Evolutionary conservation across 164 flowering plant species (phyloP).

Genomic region (Pachysandra terminalis): DNA sequence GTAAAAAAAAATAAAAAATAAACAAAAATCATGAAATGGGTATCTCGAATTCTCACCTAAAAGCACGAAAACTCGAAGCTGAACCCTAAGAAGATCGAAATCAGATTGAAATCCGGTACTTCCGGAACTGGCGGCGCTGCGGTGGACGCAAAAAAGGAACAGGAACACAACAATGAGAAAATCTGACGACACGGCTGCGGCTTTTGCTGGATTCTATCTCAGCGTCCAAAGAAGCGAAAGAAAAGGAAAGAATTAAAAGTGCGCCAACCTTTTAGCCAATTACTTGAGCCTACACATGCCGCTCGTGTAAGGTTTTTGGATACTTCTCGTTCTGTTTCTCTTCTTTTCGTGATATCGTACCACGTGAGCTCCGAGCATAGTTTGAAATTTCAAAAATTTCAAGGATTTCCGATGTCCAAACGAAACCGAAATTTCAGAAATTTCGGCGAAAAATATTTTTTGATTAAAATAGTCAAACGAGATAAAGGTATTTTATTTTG

Average conservation of each 20-base stretch:
- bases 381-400: no score
- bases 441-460: no score
- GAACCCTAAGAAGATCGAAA: constrained; percentile 7
- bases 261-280: background rate
- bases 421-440: no score
- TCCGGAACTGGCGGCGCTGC: background rate
- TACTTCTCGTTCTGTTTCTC: no score
- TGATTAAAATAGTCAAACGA: no score
- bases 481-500: no score
- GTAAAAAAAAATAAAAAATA: background rate
- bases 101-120: background rate
- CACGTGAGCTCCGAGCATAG: no score
- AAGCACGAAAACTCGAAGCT: background rate
- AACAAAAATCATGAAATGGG: constrained; percentile 2
- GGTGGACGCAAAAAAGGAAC: background rate
- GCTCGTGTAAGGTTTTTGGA: no score
- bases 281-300: background rate
- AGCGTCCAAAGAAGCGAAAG: constrained; percentile 13
- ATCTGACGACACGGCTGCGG: background rate
- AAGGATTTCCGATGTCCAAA: no score
- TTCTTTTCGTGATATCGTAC: no score
- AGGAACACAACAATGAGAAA: background rate
- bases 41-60: constrained; percentile 6
- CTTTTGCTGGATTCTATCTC: constrained; percentile 10
- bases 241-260: background rate